These are phyloP conservation scores for Sclerotinia borealis DNA, from an alignment of 2,329 filamentous ascomycete species.

Conservation along the genomic window DNA sequence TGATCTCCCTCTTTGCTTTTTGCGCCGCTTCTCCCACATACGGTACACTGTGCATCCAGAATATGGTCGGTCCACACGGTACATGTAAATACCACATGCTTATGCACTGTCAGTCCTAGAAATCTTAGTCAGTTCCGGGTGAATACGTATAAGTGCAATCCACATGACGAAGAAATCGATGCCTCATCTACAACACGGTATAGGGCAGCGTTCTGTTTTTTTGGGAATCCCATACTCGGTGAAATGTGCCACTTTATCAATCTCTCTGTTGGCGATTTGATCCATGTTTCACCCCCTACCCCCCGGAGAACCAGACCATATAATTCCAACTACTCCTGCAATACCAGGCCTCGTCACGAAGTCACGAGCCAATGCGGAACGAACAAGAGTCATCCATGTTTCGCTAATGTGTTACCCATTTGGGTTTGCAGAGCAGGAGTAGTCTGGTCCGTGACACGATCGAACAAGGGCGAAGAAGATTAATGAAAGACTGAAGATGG, in stretches of 20 bases:
- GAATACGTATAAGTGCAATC: no score
- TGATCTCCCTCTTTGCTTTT: no score
- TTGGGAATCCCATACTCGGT: not conserved
- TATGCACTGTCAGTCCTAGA: not conserved
- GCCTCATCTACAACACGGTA: no score
- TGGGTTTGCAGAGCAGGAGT: no score
- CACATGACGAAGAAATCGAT: no score
- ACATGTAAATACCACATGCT: not conserved
- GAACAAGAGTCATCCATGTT: not conserved
- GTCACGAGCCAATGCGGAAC: not conserved
- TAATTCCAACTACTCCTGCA: not conserved
- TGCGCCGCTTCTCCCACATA: no score
- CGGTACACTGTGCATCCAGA: no score
- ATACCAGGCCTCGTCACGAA: not conserved
- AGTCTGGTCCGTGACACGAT: no score
- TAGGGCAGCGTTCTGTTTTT: no score
- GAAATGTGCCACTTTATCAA: not conserved
- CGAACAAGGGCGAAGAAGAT: not conserved
- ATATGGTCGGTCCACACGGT: not conserved
- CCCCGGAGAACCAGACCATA: not conserved
- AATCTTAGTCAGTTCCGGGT: not conserved
- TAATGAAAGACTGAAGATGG: not conserved
- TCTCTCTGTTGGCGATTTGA: not conserved
- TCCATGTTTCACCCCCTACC: not conserved
- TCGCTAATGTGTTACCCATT: no score